These are phyloP conservation scores for Crithidia sp. DNA, from an alignment of 208 protist genomes.

Conservation along the genomic window DNA sequence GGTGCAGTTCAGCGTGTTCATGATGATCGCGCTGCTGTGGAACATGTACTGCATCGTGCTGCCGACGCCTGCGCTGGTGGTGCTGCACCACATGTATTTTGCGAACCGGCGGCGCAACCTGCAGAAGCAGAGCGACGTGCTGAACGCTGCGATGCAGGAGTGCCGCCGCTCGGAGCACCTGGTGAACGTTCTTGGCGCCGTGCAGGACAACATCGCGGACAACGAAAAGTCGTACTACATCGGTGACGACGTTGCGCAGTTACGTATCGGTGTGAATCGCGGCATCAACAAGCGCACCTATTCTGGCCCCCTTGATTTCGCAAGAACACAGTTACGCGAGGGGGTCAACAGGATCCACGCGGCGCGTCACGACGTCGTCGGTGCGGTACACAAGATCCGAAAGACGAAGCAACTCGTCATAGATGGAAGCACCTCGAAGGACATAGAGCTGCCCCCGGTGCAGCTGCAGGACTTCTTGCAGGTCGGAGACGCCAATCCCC, in stretches of 20 bases:
- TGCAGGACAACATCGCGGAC: slow-evolving; percentile 37
- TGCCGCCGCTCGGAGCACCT: slow-evolving; percentile 35
- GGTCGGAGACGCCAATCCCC: slow-evolving; percentile 31
- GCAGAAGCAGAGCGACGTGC: slow-evolving; percentile 54
- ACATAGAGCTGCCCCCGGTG: slow-evolving; percentile 8
- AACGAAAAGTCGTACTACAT: slow-evolving; percentile 30
- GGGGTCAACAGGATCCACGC: slow-evolving; percentile 28
- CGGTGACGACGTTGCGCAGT: slow-evolving; percentile 27
- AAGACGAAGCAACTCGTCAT: slow-evolving; percentile 25
- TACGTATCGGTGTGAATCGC: slow-evolving; percentile 32
- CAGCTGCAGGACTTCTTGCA: slow-evolving; percentile 38
- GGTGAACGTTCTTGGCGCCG: slow-evolving; percentile 30
- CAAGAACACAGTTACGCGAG: slow-evolving; percentile 15
- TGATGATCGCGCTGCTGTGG: slow-evolving; percentile 59
- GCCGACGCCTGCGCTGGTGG: slow-evolving; percentile 54
- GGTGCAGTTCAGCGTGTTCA: slow-evolving; percentile 58
- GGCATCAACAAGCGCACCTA: slow-evolving; percentile 32
- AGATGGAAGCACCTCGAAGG: not conserved
- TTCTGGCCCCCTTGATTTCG: slow-evolving; percentile 23
- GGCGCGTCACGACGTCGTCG: slow-evolving; percentile 27
- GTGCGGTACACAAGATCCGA: slow-evolving; percentile 34
- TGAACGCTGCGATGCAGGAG: slow-evolving; percentile 28
- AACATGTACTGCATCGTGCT: slow-evolving; percentile 63
- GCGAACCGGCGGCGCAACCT: slow-evolving; percentile 46
- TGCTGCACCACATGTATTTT: slow-evolving; percentile 66